These are phyloP conservation scores for Fusarium coicis DNA, from an alignment of 2,329 filamentous ascomycete genomes.

Conservation along the genomic window DNA sequence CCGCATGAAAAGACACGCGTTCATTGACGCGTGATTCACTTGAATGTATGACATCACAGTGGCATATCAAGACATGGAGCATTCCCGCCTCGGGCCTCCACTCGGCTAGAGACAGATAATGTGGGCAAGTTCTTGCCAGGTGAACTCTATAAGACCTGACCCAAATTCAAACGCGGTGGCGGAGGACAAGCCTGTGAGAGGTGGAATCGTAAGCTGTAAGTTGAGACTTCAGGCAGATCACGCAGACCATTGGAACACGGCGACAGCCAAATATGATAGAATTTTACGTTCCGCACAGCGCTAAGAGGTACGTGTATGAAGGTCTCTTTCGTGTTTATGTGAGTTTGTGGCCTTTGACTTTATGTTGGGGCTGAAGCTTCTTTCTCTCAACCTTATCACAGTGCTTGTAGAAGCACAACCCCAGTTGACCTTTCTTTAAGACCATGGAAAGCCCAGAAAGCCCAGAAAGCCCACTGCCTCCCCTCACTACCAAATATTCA, in stretches of 20 bases:
- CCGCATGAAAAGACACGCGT: too few species aligned
- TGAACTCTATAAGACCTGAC: accelerated
- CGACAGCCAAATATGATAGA: neutral
- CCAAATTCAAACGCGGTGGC: too few species aligned
- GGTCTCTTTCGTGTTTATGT: neutral
- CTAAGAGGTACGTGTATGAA: neutral
- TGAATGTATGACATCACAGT: neutral
- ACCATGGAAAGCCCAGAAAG: neutral
- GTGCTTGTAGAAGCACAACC: neutral
- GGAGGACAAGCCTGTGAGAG: neutral
- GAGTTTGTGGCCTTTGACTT: neutral
- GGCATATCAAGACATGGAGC: neutral
- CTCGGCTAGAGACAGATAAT: too few species aligned
- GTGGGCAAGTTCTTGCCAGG: accelerated
- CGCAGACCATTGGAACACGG: neutral
- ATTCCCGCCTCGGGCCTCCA: too few species aligned
- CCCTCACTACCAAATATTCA: neutral
- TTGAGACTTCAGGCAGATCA: too few species aligned
- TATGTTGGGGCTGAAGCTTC: neutral
- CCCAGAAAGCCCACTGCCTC: too few species aligned
- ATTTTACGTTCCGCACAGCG: accelerated
- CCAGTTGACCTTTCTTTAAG: neutral
- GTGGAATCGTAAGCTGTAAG: neutral
- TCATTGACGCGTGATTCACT: too few species aligned
- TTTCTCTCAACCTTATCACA: neutral